phyloP scores from a whole-genome alignment of 257 asterid genomes.

The Gynochthodes officinalis region DNA sequence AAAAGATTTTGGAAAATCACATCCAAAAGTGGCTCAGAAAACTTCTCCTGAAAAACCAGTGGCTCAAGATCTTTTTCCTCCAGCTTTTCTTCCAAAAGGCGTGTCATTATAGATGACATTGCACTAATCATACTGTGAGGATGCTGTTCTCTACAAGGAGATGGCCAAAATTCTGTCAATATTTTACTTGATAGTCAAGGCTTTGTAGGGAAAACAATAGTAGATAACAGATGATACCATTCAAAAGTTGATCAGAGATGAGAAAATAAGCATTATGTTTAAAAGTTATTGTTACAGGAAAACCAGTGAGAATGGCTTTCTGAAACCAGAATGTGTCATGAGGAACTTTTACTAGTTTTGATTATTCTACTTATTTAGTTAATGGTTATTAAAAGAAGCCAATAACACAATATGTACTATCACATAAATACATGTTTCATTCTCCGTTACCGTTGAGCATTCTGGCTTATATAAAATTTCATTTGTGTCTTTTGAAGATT shows the following conservation, averaged over 20 bases:
- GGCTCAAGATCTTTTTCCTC: conserved; percentile 43
- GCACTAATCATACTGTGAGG: conserved; percentile 59
- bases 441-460: no score
- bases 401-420: neutral
- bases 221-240: neutral
- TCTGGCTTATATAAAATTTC: neutral
- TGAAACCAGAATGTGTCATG: neutral
- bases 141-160: conserved; percentile 61
- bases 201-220: neutral
- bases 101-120: conserved; percentile 58
- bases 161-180: conserved; percentile 9
- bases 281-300: neutral
- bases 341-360: neutral
- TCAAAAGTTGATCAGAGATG: neutral
- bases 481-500: neutral
- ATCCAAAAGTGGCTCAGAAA: conserved; percentile 59
- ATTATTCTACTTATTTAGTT: neutral
- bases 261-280: neutral
- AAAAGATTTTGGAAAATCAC: conserved; percentile 69
- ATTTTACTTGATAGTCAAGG: neutral
- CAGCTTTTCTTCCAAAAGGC: conserved; percentile 56
- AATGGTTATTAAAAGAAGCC: neutral
- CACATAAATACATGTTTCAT: neutral
- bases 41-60: conserved; percentile 30
- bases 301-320: neutral